Base-by-base conservation (phyloP, 192 early-diverging fungal species). In the Linnemannia exigua region DNA sequence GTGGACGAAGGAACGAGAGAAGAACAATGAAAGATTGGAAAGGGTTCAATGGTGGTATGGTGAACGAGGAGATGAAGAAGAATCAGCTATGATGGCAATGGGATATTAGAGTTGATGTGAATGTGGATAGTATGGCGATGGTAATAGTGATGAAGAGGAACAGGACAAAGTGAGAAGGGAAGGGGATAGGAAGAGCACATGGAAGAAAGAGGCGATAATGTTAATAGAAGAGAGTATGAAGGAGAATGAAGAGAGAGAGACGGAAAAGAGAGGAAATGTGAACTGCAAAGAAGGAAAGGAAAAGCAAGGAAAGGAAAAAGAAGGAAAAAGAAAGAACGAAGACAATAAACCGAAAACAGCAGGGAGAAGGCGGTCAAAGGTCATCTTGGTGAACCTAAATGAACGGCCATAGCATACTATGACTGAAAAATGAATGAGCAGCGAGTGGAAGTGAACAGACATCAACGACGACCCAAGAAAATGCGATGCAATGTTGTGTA, bases 111-210 rank as follows among this genome's bases (percentile, higher is more conserved):
- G 12, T 63, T 31, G 58, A 63, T 63, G 58, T 63, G 58, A 1
- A 28, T 6, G 12, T 31, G 58, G 22, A n/a, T 20, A 15, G 3
- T 6, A 63, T 33, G 28, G 28, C 58, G 58, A 63, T 58, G 54
- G 54, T 28, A 7, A 58, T 25, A n/a, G 50, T 9, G 52, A 22
- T 14, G 68, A 70, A 19, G 68, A 36, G n/a, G 35, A 17, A 35
- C 14, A 70, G 19, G 68, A 70, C n/a, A n/a, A n/a, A n/a, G n/a
- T n/a, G n/a, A 70, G 67, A 38, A 37, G 67, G 20, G 14, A 68
- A 37, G 33, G 20, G 52, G 5, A 37, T 22, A 61, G 41, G 70
- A 48, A 35, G 35, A 54, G 51, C 28, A 58, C 22, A 48, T 74
- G 51, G 51, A 46, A 33, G 58, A 19, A 46, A 52, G 68, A 70